These are phyloP conservation scores for Coniochaeta ligniaria DNA, from an alignment of 2,329 filamentous ascomycete species.

Conservation along the genomic window DNA sequence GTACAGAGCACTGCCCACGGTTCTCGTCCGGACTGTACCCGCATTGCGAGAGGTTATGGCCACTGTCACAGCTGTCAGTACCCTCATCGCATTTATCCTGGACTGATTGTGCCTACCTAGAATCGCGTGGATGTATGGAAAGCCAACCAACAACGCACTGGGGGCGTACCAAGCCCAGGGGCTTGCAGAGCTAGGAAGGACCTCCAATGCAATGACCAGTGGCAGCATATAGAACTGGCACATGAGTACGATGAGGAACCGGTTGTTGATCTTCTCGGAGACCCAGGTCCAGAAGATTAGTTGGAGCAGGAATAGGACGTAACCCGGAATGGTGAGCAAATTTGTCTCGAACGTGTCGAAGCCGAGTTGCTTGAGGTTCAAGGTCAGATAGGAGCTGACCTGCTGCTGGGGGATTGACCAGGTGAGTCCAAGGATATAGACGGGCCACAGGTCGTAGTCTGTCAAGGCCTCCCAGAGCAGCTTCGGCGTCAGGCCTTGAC, in stretches of 20 bases:
- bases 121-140: constrained; percentile 35
- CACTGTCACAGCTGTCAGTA: constrained; percentile 30
- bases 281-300: constrained; percentile 40
- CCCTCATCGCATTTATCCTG: neutral
- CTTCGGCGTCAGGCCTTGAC: constrained; percentile 40
- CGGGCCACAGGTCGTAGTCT: constrained; percentile 50
- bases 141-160: constrained; percentile 34
- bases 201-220: constrained; percentile 36
- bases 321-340: constrained; percentile 44
- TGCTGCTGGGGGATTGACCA: constrained; percentile 38
- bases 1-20: constrained; percentile 54
- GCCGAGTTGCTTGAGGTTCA: constrained; percentile 40
- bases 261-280: constrained; percentile 34
- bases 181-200: constrained; percentile 23
- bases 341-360: constrained; percentile 49
- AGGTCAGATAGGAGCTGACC: constrained; percentile 40
- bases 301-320: constrained; percentile 35
- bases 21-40: constrained; percentile 53
- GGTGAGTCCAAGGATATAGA: constrained; percentile 42
- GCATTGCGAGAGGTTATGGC: constrained; percentile 56
- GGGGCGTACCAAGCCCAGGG: constrained; percentile 40
- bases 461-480: constrained; percentile 38
- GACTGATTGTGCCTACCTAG: constrained; percentile 14
- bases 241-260: constrained; percentile 33
- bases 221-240: constrained; percentile 45